These are phyloP conservation scores for Blastobotrys elegans DNA, from an alignment of 1,139 yeast genomes.

Conservation along the genomic window DNA sequence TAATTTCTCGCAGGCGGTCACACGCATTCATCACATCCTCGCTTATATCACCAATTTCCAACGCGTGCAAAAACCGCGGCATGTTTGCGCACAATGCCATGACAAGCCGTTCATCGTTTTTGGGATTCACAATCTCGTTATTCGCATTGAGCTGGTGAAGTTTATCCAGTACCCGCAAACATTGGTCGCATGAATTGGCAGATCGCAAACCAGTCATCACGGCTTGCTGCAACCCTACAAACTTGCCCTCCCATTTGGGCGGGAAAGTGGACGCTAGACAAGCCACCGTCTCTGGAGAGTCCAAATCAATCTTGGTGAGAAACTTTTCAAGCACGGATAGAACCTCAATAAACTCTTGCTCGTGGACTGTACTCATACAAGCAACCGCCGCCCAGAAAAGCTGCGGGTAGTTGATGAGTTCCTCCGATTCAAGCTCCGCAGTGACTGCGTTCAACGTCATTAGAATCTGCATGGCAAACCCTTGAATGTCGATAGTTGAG, in stretches of 20 bases:
- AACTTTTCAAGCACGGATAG: conserved; percentile 76
- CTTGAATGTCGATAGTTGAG: conserved; percentile 83
- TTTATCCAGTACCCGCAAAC: conserved; percentile 68
- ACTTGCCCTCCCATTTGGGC: conserved; percentile 91
- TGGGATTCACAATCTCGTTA: conserved; percentile 61
- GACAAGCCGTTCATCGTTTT: conserved; percentile 47
- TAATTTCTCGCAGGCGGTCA: conserved; percentile 49
- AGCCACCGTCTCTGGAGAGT: conserved; percentile 78
- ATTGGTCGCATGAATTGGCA: conserved; percentile 70
- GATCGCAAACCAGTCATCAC: conserved; percentile 82
- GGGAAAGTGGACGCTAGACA: conserved; percentile 86
- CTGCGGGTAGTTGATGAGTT: conserved; percentile 84
- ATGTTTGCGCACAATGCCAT: conserved; percentile 71
- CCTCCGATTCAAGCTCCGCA: conserved; percentile 74
- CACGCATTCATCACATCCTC: conserved; percentile 27
- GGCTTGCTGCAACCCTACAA: conserved; percentile 79
- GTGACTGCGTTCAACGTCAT: conserved; percentile 93
- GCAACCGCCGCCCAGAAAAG: conserved; percentile 96
- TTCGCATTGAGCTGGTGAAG: conserved; percentile 64
- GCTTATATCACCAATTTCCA: conserved; percentile 51
- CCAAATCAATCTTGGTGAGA: conserved; percentile 79
- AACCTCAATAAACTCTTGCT: conserved; percentile 87
- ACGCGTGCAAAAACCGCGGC: conserved; percentile 79
- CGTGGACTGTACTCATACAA: conserved; percentile 82
- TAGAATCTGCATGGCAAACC: conserved; percentile 93